phyloP scores from a whole-genome alignment of 2,329 filamentous ascomycete genomes.

The Cladosporium sphaerospermum region DNA sequence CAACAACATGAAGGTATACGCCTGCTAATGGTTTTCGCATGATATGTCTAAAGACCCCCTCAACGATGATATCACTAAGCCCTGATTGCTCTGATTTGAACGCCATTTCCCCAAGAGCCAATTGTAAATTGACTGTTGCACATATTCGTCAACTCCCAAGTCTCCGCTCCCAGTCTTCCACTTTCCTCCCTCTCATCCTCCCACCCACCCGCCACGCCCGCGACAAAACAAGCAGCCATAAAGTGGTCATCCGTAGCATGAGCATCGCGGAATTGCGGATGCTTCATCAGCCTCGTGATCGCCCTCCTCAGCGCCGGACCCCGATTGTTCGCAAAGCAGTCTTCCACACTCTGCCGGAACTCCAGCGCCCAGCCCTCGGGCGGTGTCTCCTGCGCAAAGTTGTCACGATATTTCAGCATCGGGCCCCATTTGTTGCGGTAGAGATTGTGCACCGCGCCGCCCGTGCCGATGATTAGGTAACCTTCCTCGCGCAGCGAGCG shows the following conservation, averaged over 20 bases:
- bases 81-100: slow-evolving; percentile 8
- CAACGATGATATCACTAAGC: not conserved
- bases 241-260: slow-evolving; percentile 67
- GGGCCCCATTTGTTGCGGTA: slow-evolving; percentile 61
- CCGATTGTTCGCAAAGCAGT: slow-evolving; percentile 49
- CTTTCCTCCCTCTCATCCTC: slow-evolving; percentile 29
- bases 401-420: slow-evolving; percentile 59
- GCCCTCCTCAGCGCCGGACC: slow-evolving; percentile 51
- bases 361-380: slow-evolving; percentile 57
- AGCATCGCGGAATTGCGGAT: slow-evolving; percentile 58
- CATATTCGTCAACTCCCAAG: slow-evolving; percentile 63
- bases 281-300: slow-evolving; percentile 61
- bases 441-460: slow-evolving; percentile 64
- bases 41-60: no score
- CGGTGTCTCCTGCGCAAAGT: slow-evolving; percentile 54
- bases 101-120: slow-evolving; percentile 33
- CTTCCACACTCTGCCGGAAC: slow-evolving; percentile 60
- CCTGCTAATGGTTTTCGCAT: no score
- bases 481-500: slow-evolving; percentile 49
- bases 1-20: no score
- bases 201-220: slow-evolving; percentile 48
- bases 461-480: slow-evolving; percentile 52
- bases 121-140: slow-evolving; percentile 55
- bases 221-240: slow-evolving; percentile 59
- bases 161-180: slow-evolving; percentile 50